These are phyloP conservation scores for Paracorniculantispora psalliotae DNA, from an alignment of 2,329 filamentous ascomycete genomes.

Conservation along the genomic window DNA sequence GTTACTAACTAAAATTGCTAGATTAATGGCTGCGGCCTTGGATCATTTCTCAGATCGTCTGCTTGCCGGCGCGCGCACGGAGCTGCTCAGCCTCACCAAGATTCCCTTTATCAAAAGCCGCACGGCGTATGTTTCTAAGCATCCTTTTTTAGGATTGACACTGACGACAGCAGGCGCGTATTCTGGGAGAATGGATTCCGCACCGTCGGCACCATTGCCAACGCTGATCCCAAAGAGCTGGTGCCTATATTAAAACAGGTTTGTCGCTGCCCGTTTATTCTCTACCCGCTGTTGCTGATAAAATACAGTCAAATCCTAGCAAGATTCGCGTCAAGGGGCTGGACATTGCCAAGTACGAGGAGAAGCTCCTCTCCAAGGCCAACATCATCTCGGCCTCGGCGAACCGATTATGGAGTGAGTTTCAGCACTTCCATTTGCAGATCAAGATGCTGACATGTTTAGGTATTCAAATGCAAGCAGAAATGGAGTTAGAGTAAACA, in stretches of 20 bases:
- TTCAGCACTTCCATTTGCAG: conserved; percentile 11
- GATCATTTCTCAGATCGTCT: conserved; percentile 73
- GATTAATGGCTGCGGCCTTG: conserved; percentile 64
- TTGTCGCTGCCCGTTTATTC: neutral
- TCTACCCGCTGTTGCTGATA: conserved; percentile 4
- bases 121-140: conserved; percentile 53
- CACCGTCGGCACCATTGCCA: conserved; percentile 62
- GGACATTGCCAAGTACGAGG: conserved; percentile 55
- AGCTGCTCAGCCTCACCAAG: conserved; percentile 65
- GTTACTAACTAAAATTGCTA: conserved; percentile 25
- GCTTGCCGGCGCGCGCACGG: conserved; percentile 65
- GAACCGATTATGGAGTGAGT: conserved; percentile 63
- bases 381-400: conserved; percentile 64
- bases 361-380: conserved; percentile 62
- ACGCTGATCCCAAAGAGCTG: conserved; percentile 62
- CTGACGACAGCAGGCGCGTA: conserved; percentile 36
- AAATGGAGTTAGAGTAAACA: conserved; percentile 41
- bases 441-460: conserved; percentile 12
- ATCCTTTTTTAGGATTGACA: neutral
- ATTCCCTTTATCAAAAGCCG: conserved; percentile 73
- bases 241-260: conserved; percentile 67
- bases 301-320: conserved; percentile 57
- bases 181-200: conserved; percentile 75
- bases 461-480: conserved; percentile 49
- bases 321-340: conserved; percentile 51